These are phyloP conservation scores for Porogramme epimiltina DNA, from an alignment of 1,284 basidiomycete genomes.

Conservation along the genomic window DNA sequence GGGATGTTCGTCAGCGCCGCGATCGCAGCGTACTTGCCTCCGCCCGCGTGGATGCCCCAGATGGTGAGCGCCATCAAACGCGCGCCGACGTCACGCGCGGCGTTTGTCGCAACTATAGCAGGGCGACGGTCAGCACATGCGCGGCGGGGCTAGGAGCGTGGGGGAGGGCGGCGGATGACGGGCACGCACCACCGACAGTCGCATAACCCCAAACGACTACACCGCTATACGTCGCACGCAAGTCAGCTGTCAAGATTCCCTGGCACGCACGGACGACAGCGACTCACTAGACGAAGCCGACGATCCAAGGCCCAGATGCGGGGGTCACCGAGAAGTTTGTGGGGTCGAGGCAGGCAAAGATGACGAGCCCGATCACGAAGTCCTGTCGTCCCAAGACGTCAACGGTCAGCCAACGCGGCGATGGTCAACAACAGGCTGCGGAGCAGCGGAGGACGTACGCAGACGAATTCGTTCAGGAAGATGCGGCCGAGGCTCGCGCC, in stretches of 20 bases:
- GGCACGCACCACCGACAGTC: constrained; percentile 46
- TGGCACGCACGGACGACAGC: not conserved
- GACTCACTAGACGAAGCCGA: constrained; percentile 58
- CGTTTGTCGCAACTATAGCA: constrained; percentile 60
- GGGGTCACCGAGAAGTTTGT: constrained; percentile 64
- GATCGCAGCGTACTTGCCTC: constrained; percentile 62
- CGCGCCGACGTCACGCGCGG: constrained; percentile 67
- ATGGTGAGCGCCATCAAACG: constrained; percentile 60
- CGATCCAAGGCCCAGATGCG: constrained; percentile 48
- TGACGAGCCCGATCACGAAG: constrained; percentile 59
- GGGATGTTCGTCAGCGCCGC: constrained; percentile 68
- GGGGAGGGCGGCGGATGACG: not conserved
- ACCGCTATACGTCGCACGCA: constrained; percentile 37
- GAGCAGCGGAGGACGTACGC: constrained; percentile 42
- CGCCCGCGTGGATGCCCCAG: constrained; percentile 56
- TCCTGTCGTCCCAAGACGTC: constrained; percentile 45
- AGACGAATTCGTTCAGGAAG: constrained; percentile 69
- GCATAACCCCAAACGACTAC: constrained; percentile 62
- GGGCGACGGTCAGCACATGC: not conserved
- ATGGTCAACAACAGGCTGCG: not conserved
- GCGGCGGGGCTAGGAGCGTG: not conserved
- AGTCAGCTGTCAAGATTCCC: not conserved
- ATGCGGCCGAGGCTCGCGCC: constrained; percentile 53
- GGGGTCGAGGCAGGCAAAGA: constrained; percentile 62
- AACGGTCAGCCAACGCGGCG: not conserved